A percentile compares a stretch with the other conserved stretches of the same genome.
These are phyloP conservation scores for Leccinum arenicola DNA, from an alignment of 768 basidiomycete genomes.

Conservation along the genomic window DNA sequence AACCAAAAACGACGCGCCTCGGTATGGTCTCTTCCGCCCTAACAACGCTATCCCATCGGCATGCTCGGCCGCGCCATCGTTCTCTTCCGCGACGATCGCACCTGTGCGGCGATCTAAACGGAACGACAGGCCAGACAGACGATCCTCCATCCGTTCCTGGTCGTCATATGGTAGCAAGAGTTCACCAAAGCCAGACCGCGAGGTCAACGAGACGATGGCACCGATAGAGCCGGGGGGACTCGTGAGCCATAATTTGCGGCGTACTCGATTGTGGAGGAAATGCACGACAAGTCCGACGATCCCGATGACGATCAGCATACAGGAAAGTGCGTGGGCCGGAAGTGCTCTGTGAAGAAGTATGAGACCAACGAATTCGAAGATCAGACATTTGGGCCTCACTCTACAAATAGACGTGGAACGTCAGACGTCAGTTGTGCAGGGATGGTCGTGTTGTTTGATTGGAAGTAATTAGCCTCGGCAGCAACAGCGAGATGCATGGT, in stretches of 20 bases:
- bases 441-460: conserved; percentile 37
- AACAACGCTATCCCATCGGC: conserved; percentile 19
- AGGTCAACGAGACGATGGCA: conserved; percentile 50
- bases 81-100: conserved; percentile 58
- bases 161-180: conserved; percentile 60
- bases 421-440: conserved; percentile 40
- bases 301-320: conserved; percentile 47
- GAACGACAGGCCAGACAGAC: conserved; percentile 51
- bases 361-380: background rate
- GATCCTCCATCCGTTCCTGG: conserved; percentile 41
- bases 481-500: conserved; percentile 56
- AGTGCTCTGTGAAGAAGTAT: conserved; percentile 39
- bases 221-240: conserved; percentile 62
- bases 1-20: background rate
- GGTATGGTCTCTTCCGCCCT: conserved; percentile 6
- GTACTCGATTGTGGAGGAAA: conserved; percentile 42
- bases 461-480: conserved; percentile 61
- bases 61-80: conserved; percentile 7
- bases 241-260: conserved; percentile 49
- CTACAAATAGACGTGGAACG: conserved; percentile 51
- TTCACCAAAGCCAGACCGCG: conserved; percentile 60
- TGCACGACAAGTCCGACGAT: conserved; percentile 48
- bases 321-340: conserved; percentile 50
- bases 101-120: conserved; percentile 56
- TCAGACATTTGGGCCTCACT: conserved; percentile 39